Base-by-base conservation (phyloP, 106 monocot species). In the Posidonia australis region DNA sequence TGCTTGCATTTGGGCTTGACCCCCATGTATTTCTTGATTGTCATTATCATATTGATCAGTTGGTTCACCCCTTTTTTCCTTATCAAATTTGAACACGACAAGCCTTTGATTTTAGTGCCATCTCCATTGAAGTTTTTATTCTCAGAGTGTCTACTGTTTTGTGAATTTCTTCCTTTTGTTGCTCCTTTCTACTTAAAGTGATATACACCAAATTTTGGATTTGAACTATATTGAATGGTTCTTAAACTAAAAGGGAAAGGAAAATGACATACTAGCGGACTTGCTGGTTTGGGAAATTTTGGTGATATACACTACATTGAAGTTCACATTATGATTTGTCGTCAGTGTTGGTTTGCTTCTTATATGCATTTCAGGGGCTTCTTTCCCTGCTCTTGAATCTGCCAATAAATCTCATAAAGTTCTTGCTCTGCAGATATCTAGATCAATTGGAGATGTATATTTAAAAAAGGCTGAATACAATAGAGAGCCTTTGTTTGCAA, bases 361-460 rank as follows among this genome's bases (percentile, higher is more conserved):
- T 22, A 24, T 12, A 19, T 55, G 24, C 54, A 55, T 55, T 55
- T 23, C 10, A 18, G 13, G 19, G 2, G 43, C 22, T 18, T 63
- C 13, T 14, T 11, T 44, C 1, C 19, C 13, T 63, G 22, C 4
- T 20, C 3, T 46, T 25, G 18, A 46, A 64, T 64, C 24, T 64
- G 19, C 13, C 20, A 20, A 9, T 5, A 45, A 10, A 23, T 64
- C 13, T 13, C 9, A 7, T 11, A 3, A 42, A 10, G 9, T 66
- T 36, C 19, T 53, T 52, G 10, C 0, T n/a, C 66, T 78, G 78
- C 72, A 87, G 87, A 72, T 87, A 4, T 81, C 83, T 29, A 78
- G 83, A 65, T 87, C 87, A 42, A 87, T 87, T 48, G 87, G 87
- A 20, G 87, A 87, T 60, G 80, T 73, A 12, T 87, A 87, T 65